Conservation (phyloP, 2,329 filamentous ascomycete species). For the Aphanocladium album region DNA sequence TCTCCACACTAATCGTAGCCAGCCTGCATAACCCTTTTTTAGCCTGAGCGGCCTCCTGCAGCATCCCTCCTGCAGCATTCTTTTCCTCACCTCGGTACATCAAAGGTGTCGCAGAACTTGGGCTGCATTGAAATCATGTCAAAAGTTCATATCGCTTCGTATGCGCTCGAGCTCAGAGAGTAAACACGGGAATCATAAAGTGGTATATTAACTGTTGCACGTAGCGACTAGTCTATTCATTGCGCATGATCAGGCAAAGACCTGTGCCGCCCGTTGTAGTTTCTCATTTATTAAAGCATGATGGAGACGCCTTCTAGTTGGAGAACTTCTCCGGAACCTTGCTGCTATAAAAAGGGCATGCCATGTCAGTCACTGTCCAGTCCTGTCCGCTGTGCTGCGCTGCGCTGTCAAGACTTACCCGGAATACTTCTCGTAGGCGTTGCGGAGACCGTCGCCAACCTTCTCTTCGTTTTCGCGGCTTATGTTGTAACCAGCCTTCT, state of each 20-base stretch:
- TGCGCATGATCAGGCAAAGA: neutral
- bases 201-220: slow-evolving; percentile 8
- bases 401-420: slow-evolving; percentile 29
- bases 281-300: neutral
- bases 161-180: neutral
- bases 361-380: neutral
- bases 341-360: slow-evolving; percentile 14
- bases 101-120: too few species aligned
- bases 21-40: too few species aligned
- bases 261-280: neutral
- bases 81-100: too few species aligned
- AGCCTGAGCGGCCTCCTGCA: too few species aligned
- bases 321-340: slow-evolving; percentile 30
- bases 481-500: slow-evolving; percentile 32
- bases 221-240: neutral
- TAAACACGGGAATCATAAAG: neutral
- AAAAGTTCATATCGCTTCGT: neutral
- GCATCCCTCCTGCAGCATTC: too few species aligned
- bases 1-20: too few species aligned
- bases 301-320: slow-evolving; percentile 23
- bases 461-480: slow-evolving; percentile 32
- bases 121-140: neutral
- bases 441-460: slow-evolving; percentile 33
- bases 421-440: slow-evolving; percentile 31
- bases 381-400: neutral